phyloP scores from a whole-genome alignment of 1,284 basidiomycete species.

The Lignosus rhinocerotis region DNA sequence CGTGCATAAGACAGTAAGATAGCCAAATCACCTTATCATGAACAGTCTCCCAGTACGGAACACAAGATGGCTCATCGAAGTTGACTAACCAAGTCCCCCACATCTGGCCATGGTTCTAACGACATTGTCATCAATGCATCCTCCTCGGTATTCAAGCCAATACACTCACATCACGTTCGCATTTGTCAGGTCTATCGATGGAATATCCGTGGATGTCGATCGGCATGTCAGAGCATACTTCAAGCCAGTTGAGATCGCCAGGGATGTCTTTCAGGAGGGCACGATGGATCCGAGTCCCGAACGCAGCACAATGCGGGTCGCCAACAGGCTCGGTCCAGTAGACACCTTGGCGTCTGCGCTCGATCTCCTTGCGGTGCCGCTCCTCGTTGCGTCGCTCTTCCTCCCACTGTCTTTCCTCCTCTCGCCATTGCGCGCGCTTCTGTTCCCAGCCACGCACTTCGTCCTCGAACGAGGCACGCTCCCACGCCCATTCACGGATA shows the following conservation, averaged over 20 bases:
- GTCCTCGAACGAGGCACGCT: neutral
- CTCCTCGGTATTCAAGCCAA: neutral
- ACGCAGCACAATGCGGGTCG: constrained; percentile 12
- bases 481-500: neutral
- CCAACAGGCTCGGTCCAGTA: constrained; percentile 17
- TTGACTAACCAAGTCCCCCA: constrained; percentile 24
- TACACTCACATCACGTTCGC: constrained; percentile 9
- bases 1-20: neutral
- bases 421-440: constrained; percentile 1
- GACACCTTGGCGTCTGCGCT: constrained; percentile 12
- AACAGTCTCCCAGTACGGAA: constrained; percentile 18
- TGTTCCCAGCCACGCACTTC: neutral
- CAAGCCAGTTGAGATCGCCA: constrained; percentile 8
- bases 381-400: constrained; percentile 5
- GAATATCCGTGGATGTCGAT: constrained; percentile 10
- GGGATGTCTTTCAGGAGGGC: constrained; percentile 14
- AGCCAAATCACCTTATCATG: constrained; percentile 15
- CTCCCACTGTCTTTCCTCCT: constrained; percentile 3
- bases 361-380: constrained; percentile 11
- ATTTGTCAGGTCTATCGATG: constrained; percentile 13
- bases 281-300: constrained; percentile 16
- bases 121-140: neutral
- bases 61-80: constrained; percentile 23
- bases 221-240: constrained; percentile 20
- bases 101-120: constrained; percentile 7